These are phyloP conservation scores for Fusarium liriodendri DNA, from an alignment of 2,329 filamentous ascomycete species.

Conservation along the genomic window DNA sequence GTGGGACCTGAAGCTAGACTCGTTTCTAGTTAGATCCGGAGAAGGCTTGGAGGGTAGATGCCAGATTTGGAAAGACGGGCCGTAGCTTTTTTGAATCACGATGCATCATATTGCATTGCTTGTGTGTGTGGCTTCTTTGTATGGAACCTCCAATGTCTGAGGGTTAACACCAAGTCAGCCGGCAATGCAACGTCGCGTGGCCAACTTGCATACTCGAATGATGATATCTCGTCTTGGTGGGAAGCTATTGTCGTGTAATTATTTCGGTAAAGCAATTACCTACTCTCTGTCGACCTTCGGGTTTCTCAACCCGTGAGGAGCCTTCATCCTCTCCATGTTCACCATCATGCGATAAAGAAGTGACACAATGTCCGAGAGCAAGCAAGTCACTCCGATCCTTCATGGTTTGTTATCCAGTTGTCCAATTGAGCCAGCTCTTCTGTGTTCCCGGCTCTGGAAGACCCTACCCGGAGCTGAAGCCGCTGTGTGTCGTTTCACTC, in stretches of 20 bases:
- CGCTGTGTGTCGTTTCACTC: background rate
- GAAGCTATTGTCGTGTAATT: background rate
- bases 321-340: background rate
- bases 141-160: background rate
- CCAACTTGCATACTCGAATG: background rate
- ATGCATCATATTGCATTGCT: background rate
- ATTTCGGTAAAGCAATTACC: background rate
- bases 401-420: background rate
- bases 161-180: background rate
- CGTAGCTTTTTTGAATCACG: slow-evolving; percentile 17
- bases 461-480: background rate
- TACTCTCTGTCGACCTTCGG: background rate
- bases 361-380: background rate
- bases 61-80: slow-evolving; percentile 16
- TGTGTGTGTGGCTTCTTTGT: background rate
- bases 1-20: background rate
- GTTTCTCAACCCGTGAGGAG: background rate
- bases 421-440: background rate
- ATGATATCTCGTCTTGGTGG: background rate
- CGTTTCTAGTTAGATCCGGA: slow-evolving; percentile 25
- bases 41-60: slow-evolving; percentile 2
- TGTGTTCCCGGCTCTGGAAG: background rate
- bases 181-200: background rate
- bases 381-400: background rate
- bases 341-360: background rate